Conservation (phyloP, 306 rosid genomes). For the Pyrus betulifolia region DNA sequence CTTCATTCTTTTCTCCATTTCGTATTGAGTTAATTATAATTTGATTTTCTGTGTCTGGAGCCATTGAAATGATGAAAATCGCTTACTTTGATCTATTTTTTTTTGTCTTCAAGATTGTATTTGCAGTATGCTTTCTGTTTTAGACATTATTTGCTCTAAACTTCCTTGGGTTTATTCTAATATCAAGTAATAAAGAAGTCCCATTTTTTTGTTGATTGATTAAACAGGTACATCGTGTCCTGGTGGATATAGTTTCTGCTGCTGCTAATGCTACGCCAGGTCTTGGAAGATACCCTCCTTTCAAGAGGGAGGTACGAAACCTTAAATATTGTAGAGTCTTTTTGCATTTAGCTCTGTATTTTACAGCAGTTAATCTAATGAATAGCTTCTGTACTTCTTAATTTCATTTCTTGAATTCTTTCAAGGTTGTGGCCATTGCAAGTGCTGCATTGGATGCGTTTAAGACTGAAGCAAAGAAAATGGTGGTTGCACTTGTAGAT, state of each 20-base stretch:
- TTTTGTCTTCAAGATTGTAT: neutral
- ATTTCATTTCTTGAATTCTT: slow-evolving; percentile 4
- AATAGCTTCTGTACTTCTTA: neutral
- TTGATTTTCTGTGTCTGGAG: neutral
- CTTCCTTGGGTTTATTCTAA: neutral
- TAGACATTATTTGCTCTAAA: neutral
- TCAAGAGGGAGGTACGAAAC: slow-evolving; percentile 85
- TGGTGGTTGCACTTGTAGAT: slow-evolving; percentile 96
- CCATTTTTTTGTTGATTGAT: slow-evolving; percentile 13
- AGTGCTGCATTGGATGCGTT: slow-evolving; percentile 75
- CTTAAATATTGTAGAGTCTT: neutral
- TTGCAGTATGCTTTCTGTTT: neutral
- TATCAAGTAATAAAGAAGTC: neutral
- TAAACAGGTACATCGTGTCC: slow-evolving; percentile 78
- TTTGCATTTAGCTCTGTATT: neutral
- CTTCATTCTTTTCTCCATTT: too few relatives aligned
- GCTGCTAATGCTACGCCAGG: slow-evolving; percentile 95
- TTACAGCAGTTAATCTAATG: slow-evolving; percentile 2
- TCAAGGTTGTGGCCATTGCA: slow-evolving; percentile 84
- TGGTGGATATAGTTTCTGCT: slow-evolving; percentile 77
- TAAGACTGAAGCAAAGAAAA: slow-evolving; percentile 85
- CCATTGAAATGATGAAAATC: neutral
- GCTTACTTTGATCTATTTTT: neutral
- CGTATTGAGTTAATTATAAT: neutral
- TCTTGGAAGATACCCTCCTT: slow-evolving; percentile 96